Conservation (phyloP, 495 filamentous ascomycete species). For the Margaritispora aquatica region DNA sequence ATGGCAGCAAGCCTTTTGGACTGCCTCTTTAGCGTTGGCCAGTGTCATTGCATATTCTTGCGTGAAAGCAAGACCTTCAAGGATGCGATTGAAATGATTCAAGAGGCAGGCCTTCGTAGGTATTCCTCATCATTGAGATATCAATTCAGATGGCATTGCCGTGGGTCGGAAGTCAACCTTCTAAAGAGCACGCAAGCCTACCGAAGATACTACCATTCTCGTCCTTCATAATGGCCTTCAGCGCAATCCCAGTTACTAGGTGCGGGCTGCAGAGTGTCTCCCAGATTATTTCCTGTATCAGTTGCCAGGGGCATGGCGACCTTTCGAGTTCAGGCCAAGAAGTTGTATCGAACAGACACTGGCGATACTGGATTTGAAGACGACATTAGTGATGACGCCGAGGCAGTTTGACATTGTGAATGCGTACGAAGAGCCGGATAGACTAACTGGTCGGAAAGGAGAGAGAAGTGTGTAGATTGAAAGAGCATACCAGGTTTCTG, state of each 20-base stretch:
- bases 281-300: constrained; percentile 41
- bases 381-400: constrained; percentile 38
- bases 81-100: neutral
- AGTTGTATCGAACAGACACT: constrained; percentile 49
- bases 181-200: constrained; percentile 11
- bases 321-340: constrained; percentile 35
- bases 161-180: constrained; percentile 22
- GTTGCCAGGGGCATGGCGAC: constrained; percentile 39
- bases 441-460: neutral
- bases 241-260: constrained; percentile 34
- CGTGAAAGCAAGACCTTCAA: constrained; percentile 1
- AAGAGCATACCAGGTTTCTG: constrained; percentile 13
- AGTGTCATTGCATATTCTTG: neutral
- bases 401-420: constrained; percentile 37
- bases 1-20: neutral
- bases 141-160: constrained; percentile 10
- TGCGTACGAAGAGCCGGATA: neutral
- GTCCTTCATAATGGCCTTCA: constrained; percentile 27
- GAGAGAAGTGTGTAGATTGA: constrained; percentile 8
- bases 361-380: constrained; percentile 39
- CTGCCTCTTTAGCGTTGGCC: neutral
- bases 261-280: constrained; percentile 32
- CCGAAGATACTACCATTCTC: constrained; percentile 27
- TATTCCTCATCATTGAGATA: constrained; percentile 25
- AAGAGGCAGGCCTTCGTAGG: neutral